Percentiles rank a stretch among this genome's conserved stretches.
These are phyloP conservation scores for Talaromyces piceae DNA, from an alignment of 2,329 filamentous ascomycete genomes.

Conservation along the genomic window DNA sequence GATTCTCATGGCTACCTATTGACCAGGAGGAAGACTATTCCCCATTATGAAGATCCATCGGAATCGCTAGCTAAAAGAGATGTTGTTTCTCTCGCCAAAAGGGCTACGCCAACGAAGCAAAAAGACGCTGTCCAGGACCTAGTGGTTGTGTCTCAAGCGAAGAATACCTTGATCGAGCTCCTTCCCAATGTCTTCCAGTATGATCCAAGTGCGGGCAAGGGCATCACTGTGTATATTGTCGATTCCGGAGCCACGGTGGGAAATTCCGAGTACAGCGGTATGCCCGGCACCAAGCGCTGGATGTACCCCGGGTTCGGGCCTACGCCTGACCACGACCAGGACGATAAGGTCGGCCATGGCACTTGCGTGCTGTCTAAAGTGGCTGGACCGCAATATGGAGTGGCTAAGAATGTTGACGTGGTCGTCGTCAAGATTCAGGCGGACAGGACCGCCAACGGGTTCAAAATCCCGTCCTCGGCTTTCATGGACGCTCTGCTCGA, in stretches of 20 bases:
- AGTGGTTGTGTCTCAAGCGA: background rate
- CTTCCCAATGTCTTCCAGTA: background rate
- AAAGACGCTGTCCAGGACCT: background rate
- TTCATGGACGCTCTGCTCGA: slow-evolving; percentile 1
- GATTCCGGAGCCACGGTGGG: background rate
- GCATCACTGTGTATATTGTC: background rate
- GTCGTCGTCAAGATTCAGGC: background rate
- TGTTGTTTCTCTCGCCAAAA: background rate
- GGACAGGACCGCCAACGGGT: background rate
- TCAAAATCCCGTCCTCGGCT: background rate
- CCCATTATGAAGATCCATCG: background rate
- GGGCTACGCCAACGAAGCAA: background rate
- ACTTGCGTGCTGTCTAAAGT: slow-evolving; percentile 1
- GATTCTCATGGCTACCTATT: background rate
- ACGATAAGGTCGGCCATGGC: background rate
- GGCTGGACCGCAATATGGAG: background rate
- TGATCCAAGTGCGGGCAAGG: background rate
- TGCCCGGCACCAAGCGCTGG: slow-evolving; percentile 1
- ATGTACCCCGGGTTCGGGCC: background rate
- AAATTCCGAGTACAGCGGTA: background rate
- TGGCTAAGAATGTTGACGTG: background rate
- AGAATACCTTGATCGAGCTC: background rate
- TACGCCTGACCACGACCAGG: background rate
- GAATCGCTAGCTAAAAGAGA: background rate
- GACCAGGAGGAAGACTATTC: background rate